These are phyloP conservation scores for Caloboletus inedulis DNA, from an alignment of 1,284 basidiomycete genomes.

Conservation along the genomic window DNA sequence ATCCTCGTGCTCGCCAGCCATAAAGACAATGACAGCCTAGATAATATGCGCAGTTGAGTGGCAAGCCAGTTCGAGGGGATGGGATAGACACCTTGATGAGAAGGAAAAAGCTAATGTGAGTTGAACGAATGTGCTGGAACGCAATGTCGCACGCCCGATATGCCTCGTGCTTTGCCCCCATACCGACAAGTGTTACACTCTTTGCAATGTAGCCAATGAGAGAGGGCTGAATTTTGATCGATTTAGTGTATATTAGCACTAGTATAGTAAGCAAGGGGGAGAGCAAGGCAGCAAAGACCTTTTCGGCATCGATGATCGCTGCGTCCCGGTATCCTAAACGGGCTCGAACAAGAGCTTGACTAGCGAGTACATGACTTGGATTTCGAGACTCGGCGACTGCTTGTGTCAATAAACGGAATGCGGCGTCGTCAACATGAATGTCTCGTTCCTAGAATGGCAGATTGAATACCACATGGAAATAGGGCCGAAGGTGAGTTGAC, in stretches of 20 bases:
- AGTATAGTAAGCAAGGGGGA: too few species aligned
- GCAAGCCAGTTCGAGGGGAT: neutral
- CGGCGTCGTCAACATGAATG: neutral
- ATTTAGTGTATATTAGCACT: neutral
- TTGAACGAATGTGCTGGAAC: neutral
- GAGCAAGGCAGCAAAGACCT: neutral
- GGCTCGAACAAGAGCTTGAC: neutral
- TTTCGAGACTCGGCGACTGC: too few species aligned
- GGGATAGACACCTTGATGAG: neutral
- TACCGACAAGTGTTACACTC: too few species aligned
- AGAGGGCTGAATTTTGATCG: too few species aligned
- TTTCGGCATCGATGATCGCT: neutral
- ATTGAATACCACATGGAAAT: too few species aligned
- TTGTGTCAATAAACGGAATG: too few species aligned
- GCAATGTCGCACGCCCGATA: neutral
- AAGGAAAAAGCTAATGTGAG: neutral
- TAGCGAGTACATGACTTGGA: neutral
- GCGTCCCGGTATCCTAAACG: neutral
- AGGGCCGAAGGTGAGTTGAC: too few species aligned
- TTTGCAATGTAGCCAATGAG: too few species aligned
- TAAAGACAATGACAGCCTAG: neutral
- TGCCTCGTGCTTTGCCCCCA: too few species aligned
- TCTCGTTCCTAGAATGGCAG: neutral
- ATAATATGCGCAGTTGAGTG: too few species aligned
- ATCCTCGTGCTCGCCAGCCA: neutral